Evolutionary conservation across 2,329 filamentous ascomycete genomes (phyloP).

Genomic region (Trichoderma arundinaceum): DNA sequence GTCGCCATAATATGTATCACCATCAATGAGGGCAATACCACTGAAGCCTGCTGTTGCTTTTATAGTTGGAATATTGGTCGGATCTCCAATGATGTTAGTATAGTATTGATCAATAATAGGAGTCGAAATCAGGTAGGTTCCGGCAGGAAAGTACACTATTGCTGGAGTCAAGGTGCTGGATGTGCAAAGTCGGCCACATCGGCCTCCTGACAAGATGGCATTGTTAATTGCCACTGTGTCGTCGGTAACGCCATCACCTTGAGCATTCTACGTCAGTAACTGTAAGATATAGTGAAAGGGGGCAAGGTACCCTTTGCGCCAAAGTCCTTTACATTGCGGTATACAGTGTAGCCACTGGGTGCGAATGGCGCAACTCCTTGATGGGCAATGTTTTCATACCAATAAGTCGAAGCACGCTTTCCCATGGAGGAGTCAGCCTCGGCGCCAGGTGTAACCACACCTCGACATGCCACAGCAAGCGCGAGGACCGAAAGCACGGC

Average conservation of each 20-base stretch:
- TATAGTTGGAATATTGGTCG: conserved; percentile 56
- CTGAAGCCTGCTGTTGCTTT: conserved; percentile 59
- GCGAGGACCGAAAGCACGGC: conserved; percentile 5
- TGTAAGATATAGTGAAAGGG: background rate
- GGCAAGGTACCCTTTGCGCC: conserved; percentile 40
- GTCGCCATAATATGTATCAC: conserved; percentile 39
- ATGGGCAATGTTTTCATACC: conserved; percentile 18
- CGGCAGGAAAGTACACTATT: conserved; percentile 44
- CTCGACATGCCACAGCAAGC: conserved; percentile 5
- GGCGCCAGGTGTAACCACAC: background rate
- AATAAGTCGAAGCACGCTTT: conserved; percentile 21
- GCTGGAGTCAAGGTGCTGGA: conserved; percentile 43
- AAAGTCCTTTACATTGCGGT: conserved; percentile 50
- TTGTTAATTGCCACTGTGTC: conserved; percentile 61
- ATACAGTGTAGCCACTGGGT: conserved; percentile 15
- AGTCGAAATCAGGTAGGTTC: conserved; percentile 62
- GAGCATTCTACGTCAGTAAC: background rate
- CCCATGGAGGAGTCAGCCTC: background rate
- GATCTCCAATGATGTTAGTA: conserved; percentile 59
- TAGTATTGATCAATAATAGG: conserved; percentile 68
- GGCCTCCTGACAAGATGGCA: conserved; percentile 48
- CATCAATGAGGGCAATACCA: conserved; percentile 62
- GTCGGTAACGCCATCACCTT: conserved; percentile 46
- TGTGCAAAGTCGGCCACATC: conserved; percentile 40
- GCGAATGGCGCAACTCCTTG: conserved; percentile 20